Base-by-base conservation (phyloP, 208 protist genomes). In the Crithidia thermophila region DNA sequence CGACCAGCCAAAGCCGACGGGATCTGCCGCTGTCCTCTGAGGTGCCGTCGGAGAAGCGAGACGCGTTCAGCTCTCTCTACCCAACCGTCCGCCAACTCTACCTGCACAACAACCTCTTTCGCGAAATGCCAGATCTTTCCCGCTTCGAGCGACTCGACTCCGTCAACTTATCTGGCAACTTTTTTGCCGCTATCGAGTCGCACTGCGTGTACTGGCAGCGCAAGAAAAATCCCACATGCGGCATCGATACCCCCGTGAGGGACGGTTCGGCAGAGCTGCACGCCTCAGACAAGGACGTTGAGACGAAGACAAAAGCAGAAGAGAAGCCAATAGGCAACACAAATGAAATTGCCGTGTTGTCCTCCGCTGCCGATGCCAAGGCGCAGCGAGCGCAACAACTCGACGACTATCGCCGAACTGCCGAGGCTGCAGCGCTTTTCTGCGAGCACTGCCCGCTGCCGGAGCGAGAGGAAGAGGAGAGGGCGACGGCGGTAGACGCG, bases 31-130 rank as follows among this genome's bases (percentile, higher is more conserved):
- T 51, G 42, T 16, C 67, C 2, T 14, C 71, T 0, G 34, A 37
- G 8, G 59, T 82, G 13, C 71, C 59, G 6, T 31, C 37, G 21
- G 68, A 66, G 43, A 21, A 79, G 3, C 82, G 79, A 11, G 90
- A 95, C 70, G 85, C 77, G 56, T 96, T 94, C 67, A 82, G 88
- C 66, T 93, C 85, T 11, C 68, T 90, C 20, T 91, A 95, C 40
- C 82, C 82, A 21, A 91, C 96, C 4, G 59, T 98, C 28, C 77
- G 87, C 11, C 93, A 95, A 67, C 66, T 98, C 18, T 98, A 97
- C 72, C 60, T 98, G 14, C 94, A 98, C 62, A 90, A 98, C 60
- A 98, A 98, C 57, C 23, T 84, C 10, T 88, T 98, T 20, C 53
- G 74, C 6, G 51, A 55, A 9, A 98, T 98, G 79, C 90, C 94